These are phyloP conservation scores for Neurospora sublineolata DNA, from an alignment of 495 filamentous ascomycete species.

Conservation along the genomic window DNA sequence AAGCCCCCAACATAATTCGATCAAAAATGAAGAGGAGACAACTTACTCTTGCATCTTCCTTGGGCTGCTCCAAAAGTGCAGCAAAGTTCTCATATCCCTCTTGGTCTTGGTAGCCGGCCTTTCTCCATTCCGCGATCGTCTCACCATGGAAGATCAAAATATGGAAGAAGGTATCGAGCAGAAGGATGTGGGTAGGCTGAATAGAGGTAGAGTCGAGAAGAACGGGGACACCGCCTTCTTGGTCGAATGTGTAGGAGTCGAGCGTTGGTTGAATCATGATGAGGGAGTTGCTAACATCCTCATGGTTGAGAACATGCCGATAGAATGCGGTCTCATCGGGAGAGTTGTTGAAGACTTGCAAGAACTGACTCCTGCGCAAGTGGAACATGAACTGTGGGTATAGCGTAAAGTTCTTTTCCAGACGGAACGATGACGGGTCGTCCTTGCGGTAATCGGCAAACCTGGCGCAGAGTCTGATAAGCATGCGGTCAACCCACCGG, in stretches of 20 bases:
- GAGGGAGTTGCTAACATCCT: constrained; percentile 92
- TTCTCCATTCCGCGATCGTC: constrained; percentile 96
- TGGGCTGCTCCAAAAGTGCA: constrained; percentile 79
- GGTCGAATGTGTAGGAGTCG: constrained; percentile 94
- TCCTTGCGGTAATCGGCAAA: constrained; percentile 99
- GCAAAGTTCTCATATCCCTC: constrained; percentile 98
- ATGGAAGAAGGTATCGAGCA: constrained; percentile 98
- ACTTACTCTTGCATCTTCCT: constrained; percentile 89
- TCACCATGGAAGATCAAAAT: constrained; percentile 99
- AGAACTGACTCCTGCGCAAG: constrained; percentile 87
- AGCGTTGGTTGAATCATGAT: constrained; percentile 99
- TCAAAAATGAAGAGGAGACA: not conserved
- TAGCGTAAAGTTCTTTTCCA: constrained; percentile 98
- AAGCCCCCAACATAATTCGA: not conserved
- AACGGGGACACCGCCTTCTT: constrained; percentile 82
- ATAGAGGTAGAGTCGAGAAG: constrained; percentile 93
- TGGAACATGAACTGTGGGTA: constrained; percentile 99
- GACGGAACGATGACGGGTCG: constrained; percentile 90
- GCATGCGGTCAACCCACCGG: constrained; percentile 97
- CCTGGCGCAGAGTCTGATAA: constrained; percentile 89
- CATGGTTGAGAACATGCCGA: constrained; percentile 90
- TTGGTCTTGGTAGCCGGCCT: constrained; percentile 95
- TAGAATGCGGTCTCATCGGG: constrained; percentile 99
- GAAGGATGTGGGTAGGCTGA: constrained; percentile 83
- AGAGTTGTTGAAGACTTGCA: constrained; percentile 99